Evolutionary conservation across 805 yeast species (phyloP), one percentile per base, ranked within the genome.

Genomic region (Komagataella populi): DNA sequence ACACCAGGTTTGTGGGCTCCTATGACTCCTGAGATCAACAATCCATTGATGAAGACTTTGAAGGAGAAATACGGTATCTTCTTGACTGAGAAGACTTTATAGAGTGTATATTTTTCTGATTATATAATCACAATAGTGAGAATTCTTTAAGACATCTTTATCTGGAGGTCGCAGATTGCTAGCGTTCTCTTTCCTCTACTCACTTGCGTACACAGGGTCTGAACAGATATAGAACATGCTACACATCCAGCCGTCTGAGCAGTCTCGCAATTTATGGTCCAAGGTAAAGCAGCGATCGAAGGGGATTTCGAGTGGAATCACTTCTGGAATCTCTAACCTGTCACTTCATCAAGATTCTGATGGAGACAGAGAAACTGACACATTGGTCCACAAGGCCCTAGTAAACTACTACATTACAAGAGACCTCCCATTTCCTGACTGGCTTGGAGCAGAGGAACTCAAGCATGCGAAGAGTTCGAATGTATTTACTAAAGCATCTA

Each of bases 1-100:
- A 78, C 74, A 55, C 87, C 88, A 52, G 99, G 99, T 60, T 76
- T 93, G 65, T 76, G 82, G 60, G 98, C 97, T 51, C 99, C 99
- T 65, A 85, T 87, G 78, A 73, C 88, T 55, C 84, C 95, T 56
- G 93, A 87, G 66, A 80, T 89, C 66, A 88, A 88, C 68, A 83
- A 87, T 59, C 95, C 98, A 57, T 77, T 93, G 69, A 84, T 91
- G 81, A 83, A 88, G 71, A 82, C 84, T 61, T 80, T 93, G 72
- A 89, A 89, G 78, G 95, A 87, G 50, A 84, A 87, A 55, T 87
- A 88, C 69, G 87, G 85, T 55, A 90, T 93, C 60, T 88, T 70
- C 77, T 76, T 91, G 70, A 80, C 80, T 56, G 99, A 93, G 74
- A 91, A 90, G 78, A 83, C 95, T 57, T 65, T 83, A 53, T 69